Base-by-base conservation (phyloP, 108 stramenopile species). In the Fragilaria crotonensis region DNA sequence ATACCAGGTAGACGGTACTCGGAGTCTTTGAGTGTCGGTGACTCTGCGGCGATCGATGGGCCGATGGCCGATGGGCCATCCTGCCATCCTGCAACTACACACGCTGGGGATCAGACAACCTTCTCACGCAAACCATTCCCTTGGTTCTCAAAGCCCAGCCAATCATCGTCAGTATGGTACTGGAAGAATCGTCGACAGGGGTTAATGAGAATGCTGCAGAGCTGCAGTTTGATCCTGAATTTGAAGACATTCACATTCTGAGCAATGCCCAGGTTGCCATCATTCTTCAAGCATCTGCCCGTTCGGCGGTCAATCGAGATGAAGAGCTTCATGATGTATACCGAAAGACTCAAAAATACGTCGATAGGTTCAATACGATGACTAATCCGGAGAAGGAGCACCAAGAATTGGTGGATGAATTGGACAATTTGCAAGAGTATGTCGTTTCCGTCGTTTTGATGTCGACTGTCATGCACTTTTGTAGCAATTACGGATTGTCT, bases 261-360 rank as follows among this genome's bases (percentile, higher is more conserved):
- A 79, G 77, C 30, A 92, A 92, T 51, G 90, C 87, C 17, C 90
- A 92, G 72, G 90, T 92, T 31, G 90, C 90, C 53, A 80, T 92
- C 33, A 87, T 88, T 48, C 64, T 92, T 3, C 84, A 92, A 68
- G 79, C 81, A 48, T 78, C 78, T 18, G 87, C 90, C 20, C 72
- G 80, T 22, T 77, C 70, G 11, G 90, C 90, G 0, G 70, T 85
- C 7, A 80, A 69, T 18, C 69, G 81, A 22, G 90, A 92, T 53
- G 87, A 88, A 62, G 90, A 92, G 53, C 59, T 92, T 7, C 73
- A 92, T 36, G 90, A 92, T 41, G 87, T 92, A 0, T 92, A 92
- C 58, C 75, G 83, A 36, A 88, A 88, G 76, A 88, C 87, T 1
- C 90, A 92, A 51, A 81, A 83, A 54, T 92, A 92, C 60, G 87